Evolutionary conservation across 2,329 filamentous ascomycete genomes (phyloP), one percentile per base, ranked within the genome.

Genomic region (Fusarium sp.): DNA sequence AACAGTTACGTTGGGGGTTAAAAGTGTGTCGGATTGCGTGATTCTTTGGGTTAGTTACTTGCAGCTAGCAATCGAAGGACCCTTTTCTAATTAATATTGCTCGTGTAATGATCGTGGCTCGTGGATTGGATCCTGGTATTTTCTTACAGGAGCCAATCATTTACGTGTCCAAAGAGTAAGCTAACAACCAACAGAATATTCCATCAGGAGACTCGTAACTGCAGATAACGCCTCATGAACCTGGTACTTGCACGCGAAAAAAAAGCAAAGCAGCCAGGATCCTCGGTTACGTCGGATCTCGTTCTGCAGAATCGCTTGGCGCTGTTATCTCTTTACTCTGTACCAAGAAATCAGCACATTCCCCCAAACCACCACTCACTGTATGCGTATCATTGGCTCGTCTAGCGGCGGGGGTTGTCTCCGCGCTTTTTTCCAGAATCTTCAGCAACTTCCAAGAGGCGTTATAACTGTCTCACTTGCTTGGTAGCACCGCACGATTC

Each of bases 191-290:
- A 30, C 32, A 13, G 43, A 46, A 25, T 38, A 37, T 38, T 54
- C 38, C 56, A 52, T 67, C 44, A 21, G 52, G 62, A 28, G 18
- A 67, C 46, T 56, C 64, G 64, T 63, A 69, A 56, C 47, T 64
- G 66, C 66, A 40, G 42, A 49, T 35, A 69, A 69, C 47, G 43
- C 66, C 64, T 50, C 57, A 50, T 40, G 23, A 38, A 52, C 35
- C 33, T 50, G 21, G n/a, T 52, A 11, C 7, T 15, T 19, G 28
- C 16, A 33, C 11, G 50, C 19, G 19, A 11, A 38, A 16, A 4
- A 37, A 28, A 25, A n/a, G 23, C 6, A 37, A 32, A 21, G n/a
- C 33, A 28, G 23, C 52, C 16, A 21, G 46, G 49, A 18, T 43
- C 5, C 23, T 30, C 47, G 60, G 52, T 25, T 37, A 9, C 8